Base-by-base conservation (phyloP, 1,284 basidiomycete genomes). In the Rhodofomes roseus region DNA sequence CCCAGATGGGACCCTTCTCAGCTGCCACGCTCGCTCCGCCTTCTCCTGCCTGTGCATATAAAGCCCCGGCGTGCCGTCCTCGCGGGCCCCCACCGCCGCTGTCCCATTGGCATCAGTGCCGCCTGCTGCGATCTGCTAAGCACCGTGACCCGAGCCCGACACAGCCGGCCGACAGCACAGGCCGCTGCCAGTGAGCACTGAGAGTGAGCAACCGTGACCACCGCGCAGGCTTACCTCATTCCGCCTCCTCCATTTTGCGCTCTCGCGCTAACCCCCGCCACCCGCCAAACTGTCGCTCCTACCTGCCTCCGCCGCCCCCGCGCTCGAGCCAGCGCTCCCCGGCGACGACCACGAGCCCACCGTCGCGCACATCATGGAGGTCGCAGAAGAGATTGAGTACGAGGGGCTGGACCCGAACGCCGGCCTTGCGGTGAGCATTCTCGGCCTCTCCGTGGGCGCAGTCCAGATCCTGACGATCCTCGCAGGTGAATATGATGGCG, bases 401-500 rank as follows among this genome's bases (percentile, higher is more conserved):
- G 90, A 93, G 73, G 84, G 81, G 43, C 74, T 93, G 54, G 83
- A 88, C 60, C 80, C 83, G n/a, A 91, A 89, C 77, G 88, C 90
- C 50, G 86, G 89, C 59, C 80, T 89, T 61, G 80, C 81, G 55
- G 89, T 91, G 65, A 68, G 88, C 70, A 57, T 57, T 34, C 51
- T 44, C 20, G 29, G 14, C 31, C 39, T 5, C 40, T 37, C 12
- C 9, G 52, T 4, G 43, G 12, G 20, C 31, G 23, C 23, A 43
- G 25, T 50, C 43, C 36, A 34, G 54, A 36, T 52, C 54, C 55
- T 39, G 56, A 25, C 29, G 12, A 55, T n/a, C 18, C 12, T 22
- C 1, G 23, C 55, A 91, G 89, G 92, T 97, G 65, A 97, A 96
- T 77, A 99, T 99, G 97, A 79, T 95, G 70, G 97, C 97, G 27